phyloP scores from a whole-genome alignment of 2,329 filamentous ascomycete species.

The Neodidymelliopsis sp. region DNA sequence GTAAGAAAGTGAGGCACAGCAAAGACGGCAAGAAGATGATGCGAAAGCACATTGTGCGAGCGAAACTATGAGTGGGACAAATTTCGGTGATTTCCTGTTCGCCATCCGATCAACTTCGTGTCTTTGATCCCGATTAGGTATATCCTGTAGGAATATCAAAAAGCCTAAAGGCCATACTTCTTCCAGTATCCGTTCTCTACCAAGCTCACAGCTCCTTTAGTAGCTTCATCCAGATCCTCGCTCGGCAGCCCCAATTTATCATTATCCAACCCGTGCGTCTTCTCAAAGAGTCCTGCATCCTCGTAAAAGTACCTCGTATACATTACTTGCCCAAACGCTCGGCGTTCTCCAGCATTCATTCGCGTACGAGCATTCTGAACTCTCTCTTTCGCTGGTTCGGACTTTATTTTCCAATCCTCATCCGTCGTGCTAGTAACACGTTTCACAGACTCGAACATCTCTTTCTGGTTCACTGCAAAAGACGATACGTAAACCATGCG shows the following conservation, averaged over 20 bases:
- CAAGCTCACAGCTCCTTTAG: conserved; percentile 41
- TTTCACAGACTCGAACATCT: conserved; percentile 47
- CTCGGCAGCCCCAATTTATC: conserved; percentile 63
- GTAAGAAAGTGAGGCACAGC: not conserved
- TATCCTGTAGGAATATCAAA: no score
- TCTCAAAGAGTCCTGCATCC: conserved; percentile 40
- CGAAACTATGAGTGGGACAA: conserved; percentile 1
- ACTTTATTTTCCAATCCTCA: conserved; percentile 46
- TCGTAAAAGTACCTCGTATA: conserved; percentile 64
- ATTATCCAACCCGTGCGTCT: conserved; percentile 55
- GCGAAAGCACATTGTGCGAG: conserved; percentile 2
- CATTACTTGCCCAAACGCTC: conserved; percentile 55
- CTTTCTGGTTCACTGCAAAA: conserved; percentile 46
- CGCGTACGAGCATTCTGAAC: conserved; percentile 57
- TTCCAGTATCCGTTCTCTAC: conserved; percentile 15
- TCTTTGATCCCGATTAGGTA: no score
- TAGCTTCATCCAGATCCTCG: conserved; percentile 67
- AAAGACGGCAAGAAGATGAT: conserved; percentile 1
- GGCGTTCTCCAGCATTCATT: conserved; percentile 54
- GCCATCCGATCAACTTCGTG: no score
- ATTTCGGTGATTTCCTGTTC: no score
- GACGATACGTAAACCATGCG: conserved; percentile 46
- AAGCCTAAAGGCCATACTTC: not conserved
- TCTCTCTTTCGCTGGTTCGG: conserved; percentile 57
- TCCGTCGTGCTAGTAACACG: conserved; percentile 45